Percentiles rank a stretch among this genome's conserved stretches.
These are phyloP conservation scores for Bretschneidera sinensis DNA, from an alignment of 345 rosid species.

Conservation along the genomic window DNA sequence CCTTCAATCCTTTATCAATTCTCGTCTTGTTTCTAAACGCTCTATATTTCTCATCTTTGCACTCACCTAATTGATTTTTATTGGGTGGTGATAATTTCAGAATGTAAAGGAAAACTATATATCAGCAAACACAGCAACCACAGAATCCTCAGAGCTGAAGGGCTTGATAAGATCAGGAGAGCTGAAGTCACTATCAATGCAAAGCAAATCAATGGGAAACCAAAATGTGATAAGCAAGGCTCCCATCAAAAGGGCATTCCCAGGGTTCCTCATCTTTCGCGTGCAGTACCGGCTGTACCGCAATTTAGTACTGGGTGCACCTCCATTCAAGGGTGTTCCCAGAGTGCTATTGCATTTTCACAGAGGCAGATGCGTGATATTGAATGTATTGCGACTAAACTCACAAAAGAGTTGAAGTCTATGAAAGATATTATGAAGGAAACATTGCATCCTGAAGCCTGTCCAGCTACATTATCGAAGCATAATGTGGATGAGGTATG, in stretches of 20 bases:
- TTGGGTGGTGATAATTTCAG: constrained; percentile 33
- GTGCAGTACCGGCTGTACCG: constrained; percentile 10
- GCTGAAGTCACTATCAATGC: constrained; percentile 31
- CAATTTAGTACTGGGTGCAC: constrained; percentile 31
- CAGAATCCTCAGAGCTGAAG: constrained; percentile 39
- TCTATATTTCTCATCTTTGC: not conserved
- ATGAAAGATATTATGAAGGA: constrained; percentile 61
- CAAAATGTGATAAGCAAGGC: constrained; percentile 27
- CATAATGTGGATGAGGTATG: constrained; percentile 54
- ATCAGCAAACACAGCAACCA: constrained; percentile 35
- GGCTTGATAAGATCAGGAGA: constrained; percentile 33
- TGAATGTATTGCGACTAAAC: constrained; percentile 51
- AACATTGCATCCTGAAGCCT: constrained; percentile 30
- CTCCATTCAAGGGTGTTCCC: constrained; percentile 46
- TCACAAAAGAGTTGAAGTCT: constrained; percentile 51
- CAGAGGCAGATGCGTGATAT: constrained; percentile 71
- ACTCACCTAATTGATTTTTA: constrained; percentile 7
- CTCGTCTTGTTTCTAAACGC: not conserved
- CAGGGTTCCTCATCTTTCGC: constrained; percentile 34
- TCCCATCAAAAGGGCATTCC: constrained; percentile 28
- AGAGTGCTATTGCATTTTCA: constrained; percentile 69
- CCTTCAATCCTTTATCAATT: not conserved
- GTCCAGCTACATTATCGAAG: constrained; percentile 29
- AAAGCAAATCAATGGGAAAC: constrained; percentile 23
- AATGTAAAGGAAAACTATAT: constrained; percentile 46